A percentile compares a stretch with the other conserved stretches of the same genome.
Conservation (phyloP, 2,329 filamentous ascomycete species). For the Fusarium marasasianum region DNA sequence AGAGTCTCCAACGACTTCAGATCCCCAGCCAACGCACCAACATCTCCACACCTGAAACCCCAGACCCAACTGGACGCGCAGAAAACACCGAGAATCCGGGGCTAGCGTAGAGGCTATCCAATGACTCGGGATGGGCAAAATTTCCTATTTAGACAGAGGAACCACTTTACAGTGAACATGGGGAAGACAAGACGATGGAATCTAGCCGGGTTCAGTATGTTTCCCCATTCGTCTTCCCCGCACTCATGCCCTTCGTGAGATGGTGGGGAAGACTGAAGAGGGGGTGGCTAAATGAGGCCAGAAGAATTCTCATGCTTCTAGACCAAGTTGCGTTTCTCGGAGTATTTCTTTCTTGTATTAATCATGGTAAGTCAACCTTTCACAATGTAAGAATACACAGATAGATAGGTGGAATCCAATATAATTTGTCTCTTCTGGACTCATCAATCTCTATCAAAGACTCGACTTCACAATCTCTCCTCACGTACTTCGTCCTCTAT, state of each 20-base stretch:
- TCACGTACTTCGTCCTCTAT: conserved; percentile 30
- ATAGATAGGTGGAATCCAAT: neutral
- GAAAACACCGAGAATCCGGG: too few species aligned
- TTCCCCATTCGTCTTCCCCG: neutral
- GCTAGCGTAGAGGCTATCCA: neutral
- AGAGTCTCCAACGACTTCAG: neutral
- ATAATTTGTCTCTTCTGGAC: neutral
- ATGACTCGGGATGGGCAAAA: neutral
- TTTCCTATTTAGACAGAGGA: conserved; percentile 7
- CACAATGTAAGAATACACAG: neutral
- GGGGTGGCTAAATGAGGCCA: neutral
- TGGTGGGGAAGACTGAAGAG: neutral
- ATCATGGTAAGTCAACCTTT: conserved; percentile 5
- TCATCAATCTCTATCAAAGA: neutral
- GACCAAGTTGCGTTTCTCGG: conserved; percentile 3
- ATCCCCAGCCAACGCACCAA: conserved; percentile 11
- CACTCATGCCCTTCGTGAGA: neutral
- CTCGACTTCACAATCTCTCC: neutral
- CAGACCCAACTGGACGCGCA: conserved; percentile 5
- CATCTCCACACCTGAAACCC: conserved; percentile 23
- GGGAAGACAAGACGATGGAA: conserved; percentile 8
- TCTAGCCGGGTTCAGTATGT: neutral
- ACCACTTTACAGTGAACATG: neutral
- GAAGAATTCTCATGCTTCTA: neutral
- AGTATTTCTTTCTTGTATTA: neutral